Evolutionary conservation across 2,329 filamentous ascomycete species (phyloP), one percentile per base, ranked within the genome.

Genomic region (Beauveria sp.): DNA sequence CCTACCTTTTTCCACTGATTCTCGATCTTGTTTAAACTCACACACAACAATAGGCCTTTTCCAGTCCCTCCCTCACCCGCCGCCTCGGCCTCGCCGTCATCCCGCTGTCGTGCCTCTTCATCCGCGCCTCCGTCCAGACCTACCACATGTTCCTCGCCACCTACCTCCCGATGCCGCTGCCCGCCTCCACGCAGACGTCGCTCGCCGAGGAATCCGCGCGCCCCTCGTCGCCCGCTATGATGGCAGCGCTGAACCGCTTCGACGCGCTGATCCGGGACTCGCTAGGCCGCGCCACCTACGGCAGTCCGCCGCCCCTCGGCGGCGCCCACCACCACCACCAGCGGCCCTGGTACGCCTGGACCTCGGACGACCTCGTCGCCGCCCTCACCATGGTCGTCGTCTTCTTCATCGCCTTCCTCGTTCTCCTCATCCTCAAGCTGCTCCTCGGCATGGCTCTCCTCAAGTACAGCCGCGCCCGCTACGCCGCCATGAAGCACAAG

Each of bases 141-240:
- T 99, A 97, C 74, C 90, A 97, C 75, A 97, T 97, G 93, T 96
- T 97, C 70, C 83, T 97, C 16, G 90, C 92, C 3, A 92, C 91
- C 0, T 88, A 96, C 68, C 81, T 97, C 40, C 89, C 91, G 0
- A 83, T 89, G 9, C 90, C 91, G 0, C 79, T 91, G 0, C 78
- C 84, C 28, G 79, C 86, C 28, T 85, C 86, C 3, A 79, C 84
- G 30, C 83, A 88, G 53, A 87, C 88, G 20, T 83, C 88, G 6
- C 75, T 91, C 16, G 79, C 83, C 4, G 77, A 86, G 4, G 88
- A 90, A 47, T 84, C 84, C 0, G 79, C 84, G 0, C 77, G 80
- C 3, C 81, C 83, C 0, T 81, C 86, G 0, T 92, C 90, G 0
- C 89, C 90, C 0, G 87, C 88, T 6, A 89, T 91, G 63, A 86